phyloP scores from a whole-genome alignment of 1,139 yeast species.

The Kurtzmaniella quercitrusa region DNA sequence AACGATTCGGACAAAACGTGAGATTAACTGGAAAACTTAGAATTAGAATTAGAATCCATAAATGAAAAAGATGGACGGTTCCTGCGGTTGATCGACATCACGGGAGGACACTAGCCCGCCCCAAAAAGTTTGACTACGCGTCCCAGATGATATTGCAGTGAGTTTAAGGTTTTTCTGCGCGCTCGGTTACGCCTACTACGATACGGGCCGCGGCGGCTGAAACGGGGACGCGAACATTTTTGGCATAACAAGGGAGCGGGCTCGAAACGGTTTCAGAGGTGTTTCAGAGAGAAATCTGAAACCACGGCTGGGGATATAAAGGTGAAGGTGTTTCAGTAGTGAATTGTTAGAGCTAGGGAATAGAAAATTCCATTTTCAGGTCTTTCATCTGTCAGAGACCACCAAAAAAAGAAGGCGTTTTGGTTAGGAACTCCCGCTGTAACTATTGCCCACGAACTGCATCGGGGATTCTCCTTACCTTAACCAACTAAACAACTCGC shows the following conservation, averaged over 20 bases:
- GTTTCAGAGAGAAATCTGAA: conserved; percentile 8
- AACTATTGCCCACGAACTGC: background rate
- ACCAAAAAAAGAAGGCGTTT: background rate
- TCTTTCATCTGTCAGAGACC: background rate
- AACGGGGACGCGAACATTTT: background rate
- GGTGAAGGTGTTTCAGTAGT: conserved; percentile 4
- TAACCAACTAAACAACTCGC: background rate
- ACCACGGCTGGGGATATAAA: conserved; percentile 3
- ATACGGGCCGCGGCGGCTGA: too few species aligned
- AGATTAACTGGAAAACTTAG: too few species aligned
- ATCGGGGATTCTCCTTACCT: background rate
- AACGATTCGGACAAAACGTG: too few species aligned
- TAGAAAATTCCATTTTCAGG: background rate
- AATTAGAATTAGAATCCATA: background rate
- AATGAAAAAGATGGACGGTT: background rate
- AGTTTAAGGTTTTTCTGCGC: background rate
- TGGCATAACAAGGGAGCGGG: background rate
- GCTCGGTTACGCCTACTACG: background rate
- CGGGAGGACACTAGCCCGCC: too few species aligned
- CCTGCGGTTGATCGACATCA: background rate
- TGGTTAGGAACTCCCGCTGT: background rate
- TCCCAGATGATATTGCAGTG: too few species aligned
- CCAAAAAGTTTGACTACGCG: too few species aligned
- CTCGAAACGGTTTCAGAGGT: conserved; percentile 4
- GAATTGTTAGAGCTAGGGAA: conserved; percentile 4